phyloP scores from a whole-genome alignment of 2,329 filamentous ascomycete species.

The Tolypocladium inflatum region DNA sequence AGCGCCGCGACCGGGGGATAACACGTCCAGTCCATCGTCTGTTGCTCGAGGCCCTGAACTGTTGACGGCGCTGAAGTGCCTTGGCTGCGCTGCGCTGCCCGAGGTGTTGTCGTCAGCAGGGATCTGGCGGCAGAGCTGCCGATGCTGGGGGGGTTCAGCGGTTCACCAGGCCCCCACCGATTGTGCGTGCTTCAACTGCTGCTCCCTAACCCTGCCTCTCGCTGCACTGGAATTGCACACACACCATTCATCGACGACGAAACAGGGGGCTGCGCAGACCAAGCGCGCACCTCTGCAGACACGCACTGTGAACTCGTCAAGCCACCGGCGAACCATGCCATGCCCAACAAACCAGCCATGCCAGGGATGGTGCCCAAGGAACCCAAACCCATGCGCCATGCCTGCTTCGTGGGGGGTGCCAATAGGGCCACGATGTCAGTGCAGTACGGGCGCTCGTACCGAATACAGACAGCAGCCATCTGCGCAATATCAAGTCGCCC shows the following conservation, averaged over 20 bases:
- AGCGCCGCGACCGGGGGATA: neutral
- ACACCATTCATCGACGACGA: neutral
- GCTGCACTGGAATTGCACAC: neutral
- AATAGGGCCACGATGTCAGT: neutral
- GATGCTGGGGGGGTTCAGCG: conserved; percentile 4
- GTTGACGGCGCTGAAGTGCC: neutral
- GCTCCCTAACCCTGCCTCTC: neutral
- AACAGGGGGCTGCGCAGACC: neutral
- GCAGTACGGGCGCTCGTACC: neutral
- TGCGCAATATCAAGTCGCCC: neutral
- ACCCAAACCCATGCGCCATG: conserved; percentile 2
- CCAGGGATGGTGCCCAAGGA: conserved; percentile 3
- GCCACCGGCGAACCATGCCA: conserved; percentile 1
- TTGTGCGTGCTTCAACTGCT: neutral
- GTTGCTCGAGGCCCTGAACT: neutral
- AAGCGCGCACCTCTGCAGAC: neutral
- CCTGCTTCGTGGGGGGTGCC: neutral
- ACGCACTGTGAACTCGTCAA: neutral
- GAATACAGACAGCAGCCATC: neutral
- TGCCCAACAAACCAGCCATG: neutral
- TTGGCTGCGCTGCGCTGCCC: neutral
- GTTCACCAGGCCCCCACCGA: neutral
- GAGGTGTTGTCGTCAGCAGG: conserved; percentile 2
- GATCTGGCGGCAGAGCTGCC: conserved; percentile 7
- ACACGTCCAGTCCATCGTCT: neutral